phyloP scores from a whole-genome alignment of 805 yeast genomes.

The Phaffomyces opuntiae region DNA sequence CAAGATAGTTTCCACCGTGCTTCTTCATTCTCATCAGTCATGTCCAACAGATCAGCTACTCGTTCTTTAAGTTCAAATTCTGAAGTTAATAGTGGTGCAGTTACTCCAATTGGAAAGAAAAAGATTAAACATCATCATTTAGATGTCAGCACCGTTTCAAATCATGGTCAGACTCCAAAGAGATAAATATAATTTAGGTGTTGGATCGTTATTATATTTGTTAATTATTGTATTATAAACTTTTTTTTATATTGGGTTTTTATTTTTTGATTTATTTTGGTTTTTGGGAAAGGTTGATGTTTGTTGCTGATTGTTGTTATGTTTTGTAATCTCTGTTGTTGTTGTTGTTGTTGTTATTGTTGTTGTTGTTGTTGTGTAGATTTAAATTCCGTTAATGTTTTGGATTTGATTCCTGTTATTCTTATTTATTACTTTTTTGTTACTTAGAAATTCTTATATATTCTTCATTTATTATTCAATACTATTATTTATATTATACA shows the following conservation, averaged over 20 bases:
- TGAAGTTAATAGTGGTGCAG: conserved; percentile 1
- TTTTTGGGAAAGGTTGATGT: too few species aligned
- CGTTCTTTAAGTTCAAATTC: conserved; percentile 1
- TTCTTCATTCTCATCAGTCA: conserved; percentile 7
- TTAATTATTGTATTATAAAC: not conserved
- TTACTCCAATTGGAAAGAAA: conserved; percentile 7
- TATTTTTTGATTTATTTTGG: too few species aligned
- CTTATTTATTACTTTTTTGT: too few species aligned
- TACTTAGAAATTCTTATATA: too few species aligned
- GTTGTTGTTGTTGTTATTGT: too few species aligned
- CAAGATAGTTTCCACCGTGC: conserved; percentile 3
- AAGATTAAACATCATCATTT: conserved; percentile 20
- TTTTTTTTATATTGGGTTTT: not conserved
- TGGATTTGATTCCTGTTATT: too few species aligned
- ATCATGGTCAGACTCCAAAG: conserved; percentile 4
- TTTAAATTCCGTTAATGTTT: too few species aligned
- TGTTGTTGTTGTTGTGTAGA: too few species aligned
- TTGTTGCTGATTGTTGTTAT: too few species aligned
- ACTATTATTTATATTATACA: too few species aligned
- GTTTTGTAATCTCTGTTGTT: too few species aligned
- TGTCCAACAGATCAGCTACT: conserved; percentile 9
- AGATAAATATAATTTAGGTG: not conserved
- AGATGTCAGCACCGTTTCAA: conserved; percentile 14
- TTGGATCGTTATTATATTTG: not conserved
- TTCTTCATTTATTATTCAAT: too few species aligned